Conservation (phyloP, 129 eudicot genomes). For the Heracleum sosnowskyi region DNA sequence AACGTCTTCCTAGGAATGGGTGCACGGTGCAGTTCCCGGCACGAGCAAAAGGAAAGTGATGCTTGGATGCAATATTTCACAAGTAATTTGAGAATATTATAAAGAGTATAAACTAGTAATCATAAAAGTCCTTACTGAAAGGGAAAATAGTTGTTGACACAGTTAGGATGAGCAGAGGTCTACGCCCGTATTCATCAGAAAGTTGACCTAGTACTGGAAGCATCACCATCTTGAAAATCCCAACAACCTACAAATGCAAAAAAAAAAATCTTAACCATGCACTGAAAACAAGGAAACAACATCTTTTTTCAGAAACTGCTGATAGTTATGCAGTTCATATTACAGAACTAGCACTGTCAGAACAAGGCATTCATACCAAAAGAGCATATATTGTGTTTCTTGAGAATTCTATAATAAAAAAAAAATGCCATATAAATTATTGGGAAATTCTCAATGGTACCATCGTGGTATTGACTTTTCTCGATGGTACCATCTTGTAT, state of each 20-base stretch:
- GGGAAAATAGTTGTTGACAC: conserved; percentile 76
- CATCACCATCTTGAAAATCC: conserved; percentile 87
- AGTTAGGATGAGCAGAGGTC: conserved; percentile 80
- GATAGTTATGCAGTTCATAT: neutral
- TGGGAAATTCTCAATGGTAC: no score
- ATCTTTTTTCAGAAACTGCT: neutral
- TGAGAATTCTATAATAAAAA: neutral
- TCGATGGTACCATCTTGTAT: no score
- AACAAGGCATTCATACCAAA: neutral
- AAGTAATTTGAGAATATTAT: neutral
- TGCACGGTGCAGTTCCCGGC: neutral
- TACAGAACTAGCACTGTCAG: neutral
- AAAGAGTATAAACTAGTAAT: neutral
- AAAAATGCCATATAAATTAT: no score
- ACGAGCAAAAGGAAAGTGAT: neutral
- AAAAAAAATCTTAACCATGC: conserved; percentile 1
- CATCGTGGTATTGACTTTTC: no score
- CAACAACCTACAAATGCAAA: conserved; percentile 51
- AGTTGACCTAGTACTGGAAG: conserved; percentile 91
- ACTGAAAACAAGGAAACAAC: neutral
- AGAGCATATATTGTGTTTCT: neutral
- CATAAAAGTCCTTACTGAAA: conserved; percentile 43
- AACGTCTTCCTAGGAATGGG: neutral
- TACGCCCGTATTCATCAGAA: conserved; percentile 89
- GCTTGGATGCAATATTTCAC: neutral